Conservation (phyloP, 306 rosid species). For the Lablab purpureus region DNA sequence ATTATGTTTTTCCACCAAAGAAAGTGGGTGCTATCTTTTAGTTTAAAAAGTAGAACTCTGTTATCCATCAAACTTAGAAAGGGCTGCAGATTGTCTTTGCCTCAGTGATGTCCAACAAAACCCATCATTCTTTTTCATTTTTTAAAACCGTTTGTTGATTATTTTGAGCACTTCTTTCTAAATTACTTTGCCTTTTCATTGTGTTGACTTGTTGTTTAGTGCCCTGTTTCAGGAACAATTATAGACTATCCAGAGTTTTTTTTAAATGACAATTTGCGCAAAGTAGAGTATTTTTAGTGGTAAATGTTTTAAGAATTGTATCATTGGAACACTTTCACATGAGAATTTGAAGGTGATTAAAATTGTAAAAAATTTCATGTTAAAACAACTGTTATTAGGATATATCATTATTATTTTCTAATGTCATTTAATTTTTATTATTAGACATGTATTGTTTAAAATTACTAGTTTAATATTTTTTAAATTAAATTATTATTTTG, state of each 20-base stretch:
- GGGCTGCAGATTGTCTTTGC: slow-evolving; percentile 55
- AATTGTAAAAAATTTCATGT: too few relatives aligned
- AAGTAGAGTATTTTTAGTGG: too few relatives aligned
- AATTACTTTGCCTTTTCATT: slow-evolving; percentile 26
- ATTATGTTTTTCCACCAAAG: slow-evolving; percentile 46
- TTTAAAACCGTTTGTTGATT: slow-evolving; percentile 11
- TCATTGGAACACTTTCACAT: too few relatives aligned
- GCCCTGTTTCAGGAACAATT: not conserved
- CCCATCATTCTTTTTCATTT: slow-evolving; percentile 40
- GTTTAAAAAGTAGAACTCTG: slow-evolving; percentile 51
- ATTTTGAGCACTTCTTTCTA: slow-evolving; percentile 37
- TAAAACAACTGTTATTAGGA: too few relatives aligned
- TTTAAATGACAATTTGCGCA: too few relatives aligned
- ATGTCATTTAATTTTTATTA: too few relatives aligned
- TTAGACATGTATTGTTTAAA: too few relatives aligned
- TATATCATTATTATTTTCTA: too few relatives aligned
- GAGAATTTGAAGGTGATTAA: too few relatives aligned
- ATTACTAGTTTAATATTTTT: too few relatives aligned
- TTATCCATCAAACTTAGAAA: slow-evolving; percentile 56
- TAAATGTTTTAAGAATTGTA: too few relatives aligned
- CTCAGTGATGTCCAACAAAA: slow-evolving; percentile 52
- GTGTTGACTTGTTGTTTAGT: slow-evolving; percentile 33
- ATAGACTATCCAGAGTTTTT: not conserved
- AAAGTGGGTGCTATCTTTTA: slow-evolving; percentile 47
- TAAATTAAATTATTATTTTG: too few relatives aligned